Evolutionary conservation across 2,329 filamentous ascomycete genomes (phyloP), one percentile per base, ranked within the genome.

Genomic region (Hypocreales sp.): DNA sequence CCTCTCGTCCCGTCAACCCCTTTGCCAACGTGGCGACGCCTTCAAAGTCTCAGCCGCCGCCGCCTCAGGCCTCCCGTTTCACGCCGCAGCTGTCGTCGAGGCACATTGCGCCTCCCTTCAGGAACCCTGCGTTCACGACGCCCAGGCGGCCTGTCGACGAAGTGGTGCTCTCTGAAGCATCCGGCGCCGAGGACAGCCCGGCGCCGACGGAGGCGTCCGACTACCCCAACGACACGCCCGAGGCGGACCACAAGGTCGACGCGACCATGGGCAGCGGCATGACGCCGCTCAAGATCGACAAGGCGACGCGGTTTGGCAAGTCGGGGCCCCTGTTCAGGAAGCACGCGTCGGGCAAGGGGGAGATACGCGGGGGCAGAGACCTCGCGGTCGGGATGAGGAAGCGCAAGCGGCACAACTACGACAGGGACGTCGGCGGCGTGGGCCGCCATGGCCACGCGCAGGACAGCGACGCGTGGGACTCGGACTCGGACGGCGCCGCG

Each of bases 111-210:
- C 55, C 66, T 10, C 55, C 61, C 1, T 76, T 76, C 35, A 64
- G 71, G 14, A 76, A 76, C 37, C 67, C 71, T 1, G 64, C 70
- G 3, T 77, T 77, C 36, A 73, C 65, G 3, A 77, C 72, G 0
- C 72, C 71, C 1, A 64, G 72, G 26, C 67, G 63, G 31, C 60
- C 64, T 0, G 55, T 66, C 32, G 67, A 74, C 20, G 58, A 67
- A 19, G 51, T 61, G 11, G 42, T 56, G 3, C 49, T 67, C 26
- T 70, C 68, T 4, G 69, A 73, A 40, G 51, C 55, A 22, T 73
- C 68, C 4, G 61, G 62, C 16, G 59, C 62, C 23, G 72, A 77
- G 34, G 65, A 67, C 12, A 76, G 71, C 35, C 72, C 72, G 12
- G 66, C 64, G 15, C 50, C 55, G 41, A 72, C 66, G 24, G 71